Base-by-base conservation (phyloP, 257 asterid species). In the Lithospermum erythrorhizon region DNA sequence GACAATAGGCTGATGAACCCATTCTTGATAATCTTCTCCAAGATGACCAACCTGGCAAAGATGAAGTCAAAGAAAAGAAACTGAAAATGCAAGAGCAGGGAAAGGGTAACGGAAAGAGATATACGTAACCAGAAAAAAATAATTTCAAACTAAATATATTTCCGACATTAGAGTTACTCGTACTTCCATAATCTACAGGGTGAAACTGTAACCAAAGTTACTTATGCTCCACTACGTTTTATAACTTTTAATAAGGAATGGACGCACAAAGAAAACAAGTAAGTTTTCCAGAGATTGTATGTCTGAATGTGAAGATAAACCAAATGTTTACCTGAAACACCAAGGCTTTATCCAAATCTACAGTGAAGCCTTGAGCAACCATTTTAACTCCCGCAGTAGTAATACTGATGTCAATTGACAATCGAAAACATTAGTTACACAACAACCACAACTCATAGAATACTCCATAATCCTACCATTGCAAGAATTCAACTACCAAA, bases 1-100 rank as follows among this genome's bases (percentile, higher is more conserved):
- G 17, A 79, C 89, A 54, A 91, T 86, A 45, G 96, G 96, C 85
- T 86, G 94, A 79, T 91, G 98, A 75, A 85, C 87, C 98, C 98
- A 91, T 61, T 86, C 95, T 69, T 91, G 88, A 77, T 91, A 91
- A 30, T 68, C 76, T 68, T 91, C 93, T 45, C 89, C 90, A 65
- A 91, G 98, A 84, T 87, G 88, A 63, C 98, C 96, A 70, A 91
- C 98, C 98, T 90, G 55, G 17, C 47, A 52, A 68, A 58, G 53
- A 24, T 48, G 47, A 32, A 48, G 54, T 0, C 49, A 11, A 9
- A 11, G 49, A 11, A 41, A 41, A 41, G 13, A 41, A 13, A 41
- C 15, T 13, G 18, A 41, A 2, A 41, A 11, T 41, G 13, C 49
- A 41, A 41, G 48, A 37, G 15, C 16, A 37, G 48, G 49, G 49